Evolutionary conservation across 306 rosid genomes (phyloP), one percentile per base, ranked within the genome.

Genomic region (Prunus kanzakura): DNA sequence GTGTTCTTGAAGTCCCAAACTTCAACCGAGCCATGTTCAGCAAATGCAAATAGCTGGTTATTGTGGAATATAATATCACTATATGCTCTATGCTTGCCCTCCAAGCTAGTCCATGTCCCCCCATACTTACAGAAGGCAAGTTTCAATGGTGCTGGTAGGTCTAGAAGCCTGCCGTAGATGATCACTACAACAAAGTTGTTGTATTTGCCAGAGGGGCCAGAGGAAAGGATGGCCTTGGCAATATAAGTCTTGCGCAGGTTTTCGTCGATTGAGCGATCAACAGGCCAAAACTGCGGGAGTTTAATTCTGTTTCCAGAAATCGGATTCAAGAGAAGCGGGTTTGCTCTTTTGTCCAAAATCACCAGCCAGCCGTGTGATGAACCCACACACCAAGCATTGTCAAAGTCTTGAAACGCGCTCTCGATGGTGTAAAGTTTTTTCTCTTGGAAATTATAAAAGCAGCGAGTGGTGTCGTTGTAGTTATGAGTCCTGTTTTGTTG

Each of bases 331-430:
- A 47, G 45, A 63, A 12, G 15, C 18, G 32, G 32, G 13, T 1
- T n/a, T 3, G 12, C n/a, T 15, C 30, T 32, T 5, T 50, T 2
- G 8, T 30, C 22, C 72, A 30, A 12, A 50, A 51, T 35, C 63
- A 75, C 72, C 20, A 75, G 20, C 71, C 63, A 49, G 6, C 71
- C 51, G 10, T 30, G 60, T 5, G 79, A 75, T 8, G 72, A 75
- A 47, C 64, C 79, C 10, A 64, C 49, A 41, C 63, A 64, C n/a
- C 46, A 30, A 47, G 29, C 52, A 8, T 45, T 45, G 15, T 14
- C 27, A 46, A 16, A 19, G 15, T 35, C 50, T 9, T 38, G 13
- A 10, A 30, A 63, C 18, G 43, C 2, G 20, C 38, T 19, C 49
- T 38, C 19, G 13, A 64, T 18, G 4, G 69, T 35, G 69, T 38